Evolutionary conservation across 768 basidiomycete genomes (phyloP), one percentile per base, ranked within the genome.

Genomic region (Auriscalpium microsporum): DNA sequence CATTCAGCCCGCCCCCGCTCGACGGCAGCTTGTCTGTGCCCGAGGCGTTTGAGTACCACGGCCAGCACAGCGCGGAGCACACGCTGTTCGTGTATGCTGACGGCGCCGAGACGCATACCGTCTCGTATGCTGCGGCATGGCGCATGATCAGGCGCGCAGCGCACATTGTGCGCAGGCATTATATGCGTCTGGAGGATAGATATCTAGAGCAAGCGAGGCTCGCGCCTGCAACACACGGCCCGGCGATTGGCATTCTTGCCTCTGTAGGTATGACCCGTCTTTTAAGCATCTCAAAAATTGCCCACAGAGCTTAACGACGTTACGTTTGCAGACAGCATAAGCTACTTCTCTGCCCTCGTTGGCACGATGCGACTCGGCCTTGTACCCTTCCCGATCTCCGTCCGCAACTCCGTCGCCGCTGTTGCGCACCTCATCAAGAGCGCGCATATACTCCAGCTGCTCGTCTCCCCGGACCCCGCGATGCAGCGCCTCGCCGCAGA

Each of bases 341-440:
- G 34, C 51, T 52, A 52, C 34, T 44, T 45, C 11, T 14, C 38
- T 16, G 17, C 33, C 4, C 16, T 34, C 10, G 3, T 45, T 6
- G 51, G 51, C 21, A 52, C 37, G 10, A 52, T 52, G 51, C 51
- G 11, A 8, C 21, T 34, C 10, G 51, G 51, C 9, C 16, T 33
- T 28, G 14, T 44, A 0, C 51, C 51, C 19, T 52, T 45, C 51
- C 51, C 51, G 8, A 52, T 52, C 8, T 52, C 51, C 5, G 13
- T 36, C 16, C 51, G 51, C 51, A 52, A 52, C 28, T 52, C 51
- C 1, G 40, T 42, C 14, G n/a, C 33, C 10, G 51, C 40, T 10
- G 40, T 52, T 4, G 67, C 65, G 1, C 71, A 75, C 59, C 63
- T 76, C 6, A 57, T 75, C 10, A 47, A 50, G 17, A 54, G 57